Percentiles rank a stretch among this genome's conserved stretches.
Conservation (phyloP, 2,329 filamentous ascomycete genomes). For the Bipolaris victoriae region DNA sequence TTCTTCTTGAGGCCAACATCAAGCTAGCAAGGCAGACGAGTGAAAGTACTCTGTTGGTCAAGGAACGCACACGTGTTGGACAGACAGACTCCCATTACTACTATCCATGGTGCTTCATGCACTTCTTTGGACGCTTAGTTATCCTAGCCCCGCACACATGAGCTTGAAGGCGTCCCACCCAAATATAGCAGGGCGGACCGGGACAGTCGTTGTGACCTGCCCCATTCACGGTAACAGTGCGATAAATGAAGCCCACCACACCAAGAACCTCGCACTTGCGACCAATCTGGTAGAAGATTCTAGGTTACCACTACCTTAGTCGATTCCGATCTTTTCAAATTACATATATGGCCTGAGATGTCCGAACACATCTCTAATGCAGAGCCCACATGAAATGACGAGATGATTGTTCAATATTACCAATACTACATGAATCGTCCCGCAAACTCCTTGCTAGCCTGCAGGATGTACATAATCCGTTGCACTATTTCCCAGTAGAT, state of each 20-base stretch:
- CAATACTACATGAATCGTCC: neutral
- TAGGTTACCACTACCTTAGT: neutral
- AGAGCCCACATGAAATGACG: no score
- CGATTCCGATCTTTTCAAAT: neutral
- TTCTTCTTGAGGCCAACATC: constrained; percentile 5
- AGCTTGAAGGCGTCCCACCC: neutral
- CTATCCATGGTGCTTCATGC: neutral
- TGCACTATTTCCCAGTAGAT: neutral
- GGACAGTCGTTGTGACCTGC: constrained; percentile 1
- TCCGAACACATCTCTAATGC: no score
- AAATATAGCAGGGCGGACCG: constrained; percentile 3
- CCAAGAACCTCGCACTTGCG: neutral
- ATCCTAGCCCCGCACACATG: neutral
- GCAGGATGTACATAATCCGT: neutral
- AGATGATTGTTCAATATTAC: neutral
- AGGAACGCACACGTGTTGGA: neutral
- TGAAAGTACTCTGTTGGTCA: neutral
- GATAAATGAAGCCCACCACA: neutral
- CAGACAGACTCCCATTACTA: neutral
- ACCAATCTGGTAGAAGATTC: neutral
- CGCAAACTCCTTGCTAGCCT: neutral
- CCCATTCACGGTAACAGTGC: neutral
- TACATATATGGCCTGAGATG: neutral
- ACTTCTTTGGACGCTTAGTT: constrained; percentile 3
- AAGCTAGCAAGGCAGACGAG: constrained; percentile 9